A percentile compares a stretch with the other conserved stretches of the same genome.
phyloP scores from a whole-genome alignment of 1,284 basidiomycete species.

The Chondrostereum purpureum region DNA sequence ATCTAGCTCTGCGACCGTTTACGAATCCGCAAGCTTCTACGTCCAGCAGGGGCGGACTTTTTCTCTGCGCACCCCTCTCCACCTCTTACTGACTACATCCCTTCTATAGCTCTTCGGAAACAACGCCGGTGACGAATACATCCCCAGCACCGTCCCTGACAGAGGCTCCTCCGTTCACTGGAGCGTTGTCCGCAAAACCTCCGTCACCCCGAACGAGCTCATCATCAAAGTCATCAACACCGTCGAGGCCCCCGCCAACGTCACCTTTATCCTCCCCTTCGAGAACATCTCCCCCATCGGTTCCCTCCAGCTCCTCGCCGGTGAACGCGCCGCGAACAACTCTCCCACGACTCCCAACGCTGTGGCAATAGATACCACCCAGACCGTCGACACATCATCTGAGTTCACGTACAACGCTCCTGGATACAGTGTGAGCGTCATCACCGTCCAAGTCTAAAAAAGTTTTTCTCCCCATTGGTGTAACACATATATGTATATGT shows the following conservation, averaged over 20 bases:
- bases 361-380: neutral
- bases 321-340: neutral
- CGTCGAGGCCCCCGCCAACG: neutral
- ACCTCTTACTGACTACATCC: too few species aligned
- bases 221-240: neutral
- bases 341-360: neutral
- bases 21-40: conserved; percentile 12
- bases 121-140: neutral
- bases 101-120: neutral
- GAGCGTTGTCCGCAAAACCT: neutral
- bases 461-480: too few species aligned
- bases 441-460: too few species aligned
- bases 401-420: neutral
- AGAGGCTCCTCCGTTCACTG: neutral
- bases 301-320: neutral
- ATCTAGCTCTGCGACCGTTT: conserved; percentile 9
- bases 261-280: neutral
- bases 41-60: conserved; percentile 9
- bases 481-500: too few species aligned
- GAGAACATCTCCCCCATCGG: neutral
- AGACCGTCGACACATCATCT: neutral
- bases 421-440: neutral
- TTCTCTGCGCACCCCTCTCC: too few species aligned
- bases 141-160: neutral
- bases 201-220: neutral